Base-by-base conservation (phyloP, 2,329 filamentous ascomycete species). In the Pyricularia sp. region DNA sequence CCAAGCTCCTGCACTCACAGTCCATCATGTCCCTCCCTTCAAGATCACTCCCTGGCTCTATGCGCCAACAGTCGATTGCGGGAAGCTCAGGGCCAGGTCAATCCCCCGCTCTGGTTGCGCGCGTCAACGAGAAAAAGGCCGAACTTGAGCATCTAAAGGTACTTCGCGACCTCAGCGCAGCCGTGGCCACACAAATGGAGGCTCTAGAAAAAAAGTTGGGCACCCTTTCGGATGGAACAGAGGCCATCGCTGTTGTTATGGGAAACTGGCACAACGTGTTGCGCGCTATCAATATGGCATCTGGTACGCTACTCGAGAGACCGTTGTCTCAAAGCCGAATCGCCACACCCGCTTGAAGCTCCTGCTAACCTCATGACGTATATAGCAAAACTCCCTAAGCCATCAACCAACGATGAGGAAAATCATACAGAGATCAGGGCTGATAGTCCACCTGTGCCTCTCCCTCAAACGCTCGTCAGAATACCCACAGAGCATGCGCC, bases 221-320 rank as follows among this genome's bases (percentile, higher is more conserved):
- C 17, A 96, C 92, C 0, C 79, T 96, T 30, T 92, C 91, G 0
- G 88, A 93, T 73, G 92, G 92, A 17, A 95, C 92, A 33, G 91
- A 95, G 85, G 92, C 91, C 70, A 92, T 96, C 74, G 92, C 92
- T 58, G 86, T 90, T n/a, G 92, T 96, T 26, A 83, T 96, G 76
- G 87, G 90, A 68, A 96, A 95, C 77, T 96, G 92, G 92, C 90
- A 94, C 78, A 94, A 92, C 74, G 92, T 96, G 72, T 84, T 96
- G 70, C 85, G 90, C 72, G 92, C 92, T 61, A 94, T 96, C 75
- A 91, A 91, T 75, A 94, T 95, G 91, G 92, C 92, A 71, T 94
- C 91, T 70, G 85, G 92, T 94, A 84, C 75, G 88, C 81, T 31
- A 14, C 7, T 55, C 55, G n/a, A 58, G 12, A 67, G 14, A n/a